Evolutionary conservation across 805 yeast genomes (phyloP).

Genomic region (Saturnispora quitensis): DNA sequence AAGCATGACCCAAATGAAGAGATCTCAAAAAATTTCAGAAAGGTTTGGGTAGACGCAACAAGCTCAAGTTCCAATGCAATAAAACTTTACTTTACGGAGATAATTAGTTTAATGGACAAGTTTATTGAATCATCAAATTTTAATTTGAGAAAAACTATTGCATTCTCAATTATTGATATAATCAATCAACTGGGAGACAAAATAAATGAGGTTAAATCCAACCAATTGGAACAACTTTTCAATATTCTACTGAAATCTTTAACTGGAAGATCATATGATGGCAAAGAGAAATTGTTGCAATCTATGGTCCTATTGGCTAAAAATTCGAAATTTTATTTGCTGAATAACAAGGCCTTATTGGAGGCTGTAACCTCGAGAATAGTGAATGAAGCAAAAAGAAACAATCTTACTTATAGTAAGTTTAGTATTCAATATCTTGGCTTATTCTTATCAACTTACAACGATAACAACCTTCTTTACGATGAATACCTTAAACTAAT

Average conservation of each 20-base stretch:
- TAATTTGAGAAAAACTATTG: constrained; percentile 59
- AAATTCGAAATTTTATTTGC: constrained; percentile 34
- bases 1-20: constrained; percentile 49
- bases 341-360: constrained; percentile 24
- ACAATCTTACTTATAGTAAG: constrained; percentile 54
- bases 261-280: constrained; percentile 78
- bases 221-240: constrained; percentile 32
- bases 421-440: constrained; percentile 48
- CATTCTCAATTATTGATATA: constrained; percentile 53
- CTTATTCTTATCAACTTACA: constrained; percentile 29
- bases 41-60: constrained; percentile 71
- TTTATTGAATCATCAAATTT: constrained; percentile 53
- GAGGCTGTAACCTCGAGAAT: constrained; percentile 37
- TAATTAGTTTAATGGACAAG: constrained; percentile 40
- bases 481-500: constrained; percentile 31
- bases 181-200: constrained; percentile 35
- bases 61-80: constrained; percentile 67
- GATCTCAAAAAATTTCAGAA: constrained; percentile 41
- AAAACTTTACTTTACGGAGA: constrained; percentile 61
- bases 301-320: constrained; percentile 54
- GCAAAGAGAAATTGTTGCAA: constrained; percentile 68
- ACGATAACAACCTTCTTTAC: constrained; percentile 25
- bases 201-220: constrained; percentile 13
- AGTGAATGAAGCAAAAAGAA: constrained; percentile 52
- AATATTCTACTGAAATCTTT: constrained; percentile 48